These are phyloP conservation scores for Lachnum nothofagi DNA, from an alignment of 2,329 filamentous ascomycete species.

Conservation along the genomic window DNA sequence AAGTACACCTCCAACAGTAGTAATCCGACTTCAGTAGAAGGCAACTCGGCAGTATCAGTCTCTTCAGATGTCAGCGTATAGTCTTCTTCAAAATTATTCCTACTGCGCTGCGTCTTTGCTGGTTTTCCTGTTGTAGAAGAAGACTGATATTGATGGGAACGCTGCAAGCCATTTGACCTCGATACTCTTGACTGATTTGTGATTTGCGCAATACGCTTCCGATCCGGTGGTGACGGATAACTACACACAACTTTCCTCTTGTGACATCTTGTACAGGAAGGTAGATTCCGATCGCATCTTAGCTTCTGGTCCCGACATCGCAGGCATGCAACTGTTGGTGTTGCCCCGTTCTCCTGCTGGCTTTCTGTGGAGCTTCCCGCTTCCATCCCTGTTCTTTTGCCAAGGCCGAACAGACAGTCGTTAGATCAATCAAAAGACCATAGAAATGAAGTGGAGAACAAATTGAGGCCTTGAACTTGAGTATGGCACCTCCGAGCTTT, in stretches of 20 bases:
- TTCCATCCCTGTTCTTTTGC: too few relatives aligned
- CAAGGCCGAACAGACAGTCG: too few relatives aligned
- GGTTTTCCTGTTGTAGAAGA: neutral
- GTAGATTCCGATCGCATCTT: neutral
- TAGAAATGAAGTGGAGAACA: neutral
- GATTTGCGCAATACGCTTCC: neutral
- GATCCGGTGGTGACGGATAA: neutral
- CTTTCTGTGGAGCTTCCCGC: too few relatives aligned
- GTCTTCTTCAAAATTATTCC: neutral
- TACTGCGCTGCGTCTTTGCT: neutral
- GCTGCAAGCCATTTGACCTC: too few relatives aligned
- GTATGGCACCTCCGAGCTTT: neutral
- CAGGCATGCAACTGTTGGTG: neutral
- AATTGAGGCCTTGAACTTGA: neutral
- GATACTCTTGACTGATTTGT: neutral
- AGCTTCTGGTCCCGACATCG: neutral
- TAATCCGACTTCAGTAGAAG: neutral
- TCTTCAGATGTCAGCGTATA: neutral
- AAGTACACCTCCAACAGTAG: neutral
- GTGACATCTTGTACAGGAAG: neutral
- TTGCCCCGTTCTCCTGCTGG: neutral
- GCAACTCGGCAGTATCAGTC: neutral
- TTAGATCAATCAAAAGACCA: too few relatives aligned
- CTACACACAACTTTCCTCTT: neutral
- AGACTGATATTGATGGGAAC: neutral